Evolutionary conservation across 139 green algal genomes (phyloP).

Genomic region (Tetradesmus lagerheimii): DNA sequence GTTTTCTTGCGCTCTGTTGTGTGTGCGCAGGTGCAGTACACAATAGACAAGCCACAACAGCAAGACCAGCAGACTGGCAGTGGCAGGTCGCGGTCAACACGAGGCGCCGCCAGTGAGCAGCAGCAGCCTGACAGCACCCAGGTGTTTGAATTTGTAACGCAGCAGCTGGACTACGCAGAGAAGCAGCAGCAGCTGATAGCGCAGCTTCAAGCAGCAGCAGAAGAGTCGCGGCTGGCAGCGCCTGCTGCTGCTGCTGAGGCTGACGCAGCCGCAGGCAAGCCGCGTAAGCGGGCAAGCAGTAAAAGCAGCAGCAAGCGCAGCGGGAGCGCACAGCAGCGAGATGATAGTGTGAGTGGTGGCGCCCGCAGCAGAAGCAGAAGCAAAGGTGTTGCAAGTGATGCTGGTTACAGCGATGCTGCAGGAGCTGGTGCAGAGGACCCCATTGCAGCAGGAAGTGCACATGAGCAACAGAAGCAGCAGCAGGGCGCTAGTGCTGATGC

Average conservation of each 20-base stretch:
- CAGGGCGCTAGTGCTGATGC: background rate
- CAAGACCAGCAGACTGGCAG: background rate
- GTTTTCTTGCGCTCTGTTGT: background rate
- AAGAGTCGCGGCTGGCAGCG: background rate
- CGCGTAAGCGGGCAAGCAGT: background rate
- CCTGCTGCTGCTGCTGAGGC: background rate
- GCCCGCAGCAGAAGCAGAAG: background rate
- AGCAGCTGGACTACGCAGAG: conserved; percentile 22
- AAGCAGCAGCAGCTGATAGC: conserved; percentile 40
- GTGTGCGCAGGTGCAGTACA: conserved; percentile 29
- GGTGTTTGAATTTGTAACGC: conserved; percentile 34
- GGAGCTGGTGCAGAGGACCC: background rate
- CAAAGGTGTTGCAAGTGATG: background rate
- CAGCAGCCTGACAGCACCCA: background rate
- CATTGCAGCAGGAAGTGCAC: background rate
- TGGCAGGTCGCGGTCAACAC: background rate
- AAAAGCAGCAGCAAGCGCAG: background rate
- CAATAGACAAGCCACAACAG: background rate
- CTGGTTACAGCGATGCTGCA: background rate
- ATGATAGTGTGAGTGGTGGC: background rate
- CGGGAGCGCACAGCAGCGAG: background rate
- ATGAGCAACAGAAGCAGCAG: background rate
- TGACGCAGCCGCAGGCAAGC: background rate
- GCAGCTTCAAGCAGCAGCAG: conserved; percentile 21
- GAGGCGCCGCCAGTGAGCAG: background rate